Percentiles rank a stretch among this genome's conserved stretches.
Evolutionary conservation across 1,284 basidiomycete genomes (phyloP).

Genomic region (Ceratorhiza oryzae-sativae): DNA sequence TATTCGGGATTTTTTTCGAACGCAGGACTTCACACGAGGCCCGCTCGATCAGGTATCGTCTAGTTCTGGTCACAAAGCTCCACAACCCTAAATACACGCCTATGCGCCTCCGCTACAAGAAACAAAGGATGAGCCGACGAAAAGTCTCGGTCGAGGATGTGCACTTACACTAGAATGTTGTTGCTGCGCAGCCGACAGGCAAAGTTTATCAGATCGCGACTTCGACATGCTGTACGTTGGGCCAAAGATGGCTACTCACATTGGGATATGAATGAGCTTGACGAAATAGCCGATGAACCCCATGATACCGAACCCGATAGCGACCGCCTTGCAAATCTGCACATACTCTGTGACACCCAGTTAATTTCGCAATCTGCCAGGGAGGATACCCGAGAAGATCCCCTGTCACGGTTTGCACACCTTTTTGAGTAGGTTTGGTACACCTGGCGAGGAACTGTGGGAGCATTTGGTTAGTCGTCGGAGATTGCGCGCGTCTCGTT

Average conservation of each 20-base stretch:
- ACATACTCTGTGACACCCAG: constrained; percentile 70
- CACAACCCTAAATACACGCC: constrained; percentile 24
- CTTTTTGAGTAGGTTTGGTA: constrained; percentile 96
- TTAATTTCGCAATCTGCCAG: constrained; percentile 9
- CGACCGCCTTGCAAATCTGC: constrained; percentile 92
- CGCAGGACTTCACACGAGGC: constrained; percentile 33
- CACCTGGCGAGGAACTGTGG: constrained; percentile 92
- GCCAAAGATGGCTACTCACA: constrained; percentile 63
- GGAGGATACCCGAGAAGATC: neutral
- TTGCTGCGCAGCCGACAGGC: constrained; percentile 63
- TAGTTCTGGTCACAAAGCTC: constrained; percentile 24
- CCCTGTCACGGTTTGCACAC: constrained; percentile 56
- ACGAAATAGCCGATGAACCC: constrained; percentile 98
- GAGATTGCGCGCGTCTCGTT: neutral
- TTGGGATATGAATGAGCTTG: constrained; percentile 94
- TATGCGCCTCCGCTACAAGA: constrained; percentile 70
- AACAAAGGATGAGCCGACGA: constrained; percentile 21
- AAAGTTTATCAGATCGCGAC: constrained; percentile 18
- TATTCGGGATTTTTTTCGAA: constrained; percentile 38
- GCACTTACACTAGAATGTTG: constrained; percentile 90
- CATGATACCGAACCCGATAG: constrained; percentile 95
- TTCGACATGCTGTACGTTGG: constrained; percentile 3
- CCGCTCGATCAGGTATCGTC: constrained; percentile 39
- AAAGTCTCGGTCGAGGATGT: constrained; percentile 16
- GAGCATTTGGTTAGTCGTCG: constrained; percentile 13